These are phyloP conservation scores for Tulasnella sp. DNA, from an alignment of 768 basidiomycete species.

Conservation along the genomic window DNA sequence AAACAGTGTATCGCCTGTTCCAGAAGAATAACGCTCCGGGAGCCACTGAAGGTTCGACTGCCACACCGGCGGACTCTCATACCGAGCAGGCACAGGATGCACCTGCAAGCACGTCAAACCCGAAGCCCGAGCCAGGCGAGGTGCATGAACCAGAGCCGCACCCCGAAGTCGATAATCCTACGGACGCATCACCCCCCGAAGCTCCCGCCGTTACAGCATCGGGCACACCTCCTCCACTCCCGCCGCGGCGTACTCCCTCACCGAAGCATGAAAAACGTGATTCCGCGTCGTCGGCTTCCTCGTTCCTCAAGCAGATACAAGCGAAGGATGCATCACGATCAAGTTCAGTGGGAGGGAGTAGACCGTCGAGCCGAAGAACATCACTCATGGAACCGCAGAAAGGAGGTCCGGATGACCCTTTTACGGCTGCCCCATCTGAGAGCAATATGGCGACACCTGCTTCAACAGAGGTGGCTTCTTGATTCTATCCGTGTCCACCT, in stretches of 20 bases:
- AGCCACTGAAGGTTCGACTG: neutral
- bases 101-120: neutral
- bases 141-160: neutral
- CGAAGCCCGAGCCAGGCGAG: constrained; percentile 1
- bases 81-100: neutral
- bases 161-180: neutral
- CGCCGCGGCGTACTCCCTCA: neutral
- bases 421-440: neutral
- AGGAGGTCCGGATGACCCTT: neutral
- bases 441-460: neutral
- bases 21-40: constrained; percentile 36
- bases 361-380: neutral
- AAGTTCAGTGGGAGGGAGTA: neutral
- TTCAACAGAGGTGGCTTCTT: neutral
- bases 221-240: neutral
- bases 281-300: constrained; percentile 10
- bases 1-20: constrained; percentile 71
- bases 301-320: constrained; percentile 22
- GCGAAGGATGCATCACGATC: constrained; percentile 7
- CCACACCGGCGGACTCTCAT: neutral
- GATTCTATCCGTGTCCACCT: too few species aligned
- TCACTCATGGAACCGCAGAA: constrained; percentile 4
- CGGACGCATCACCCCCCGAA: neutral
- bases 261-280: neutral
- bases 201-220: neutral